A percentile compares a stretch with the other conserved stretches of the same genome.
These are phyloP conservation scores for Polyporus arcularius DNA, from an alignment of 768 basidiomycete species.

Conservation along the genomic window DNA sequence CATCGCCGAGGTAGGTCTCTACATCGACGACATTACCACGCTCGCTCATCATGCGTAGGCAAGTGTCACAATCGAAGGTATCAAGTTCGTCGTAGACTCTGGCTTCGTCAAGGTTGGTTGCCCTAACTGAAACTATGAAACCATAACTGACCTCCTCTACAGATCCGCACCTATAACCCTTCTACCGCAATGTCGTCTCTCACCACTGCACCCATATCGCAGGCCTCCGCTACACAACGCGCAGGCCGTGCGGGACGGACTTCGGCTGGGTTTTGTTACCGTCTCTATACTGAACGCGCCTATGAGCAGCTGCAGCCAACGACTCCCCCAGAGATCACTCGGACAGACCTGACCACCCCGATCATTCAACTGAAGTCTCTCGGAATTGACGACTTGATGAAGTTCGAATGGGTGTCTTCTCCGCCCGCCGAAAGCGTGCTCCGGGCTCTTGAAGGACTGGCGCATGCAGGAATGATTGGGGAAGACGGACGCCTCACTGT, in stretches of 20 bases:
- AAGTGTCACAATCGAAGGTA: conserved; percentile 94
- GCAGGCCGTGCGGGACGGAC: conserved; percentile 96
- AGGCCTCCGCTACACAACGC: conserved; percentile 89
- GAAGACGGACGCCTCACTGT: conserved; percentile 75
- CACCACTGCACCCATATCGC: conserved; percentile 78
- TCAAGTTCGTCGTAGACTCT: conserved; percentile 90
- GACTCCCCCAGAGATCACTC: conserved; percentile 87
- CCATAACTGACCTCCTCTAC: not conserved
- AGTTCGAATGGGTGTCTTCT: conserved; percentile 91
- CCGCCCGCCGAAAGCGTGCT: conserved; percentile 87
- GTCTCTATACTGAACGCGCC: conserved; percentile 74
- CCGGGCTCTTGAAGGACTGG: conserved; percentile 82
- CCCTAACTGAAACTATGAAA: not conserved
- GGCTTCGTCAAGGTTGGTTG: conserved; percentile 88
- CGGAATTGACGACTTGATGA: conserved; percentile 93
- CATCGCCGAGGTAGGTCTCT: conserved; percentile 76
- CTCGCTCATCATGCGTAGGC: conserved; percentile 50
- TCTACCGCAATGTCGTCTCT: conserved; percentile 83
- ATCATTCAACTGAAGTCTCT: conserved; percentile 93
- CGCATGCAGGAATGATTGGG: conserved; percentile 80
- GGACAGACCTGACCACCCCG: conserved; percentile 88
- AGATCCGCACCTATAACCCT: conserved; percentile 93
- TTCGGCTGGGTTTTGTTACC: conserved; percentile 87
- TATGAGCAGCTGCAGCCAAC: conserved; percentile 63
- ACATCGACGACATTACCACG: too few species aligned